Evolutionary conservation across 192 early-diverging fungal species (phyloP).

Genomic region (Lunasporangiospora selenospora): DNA sequence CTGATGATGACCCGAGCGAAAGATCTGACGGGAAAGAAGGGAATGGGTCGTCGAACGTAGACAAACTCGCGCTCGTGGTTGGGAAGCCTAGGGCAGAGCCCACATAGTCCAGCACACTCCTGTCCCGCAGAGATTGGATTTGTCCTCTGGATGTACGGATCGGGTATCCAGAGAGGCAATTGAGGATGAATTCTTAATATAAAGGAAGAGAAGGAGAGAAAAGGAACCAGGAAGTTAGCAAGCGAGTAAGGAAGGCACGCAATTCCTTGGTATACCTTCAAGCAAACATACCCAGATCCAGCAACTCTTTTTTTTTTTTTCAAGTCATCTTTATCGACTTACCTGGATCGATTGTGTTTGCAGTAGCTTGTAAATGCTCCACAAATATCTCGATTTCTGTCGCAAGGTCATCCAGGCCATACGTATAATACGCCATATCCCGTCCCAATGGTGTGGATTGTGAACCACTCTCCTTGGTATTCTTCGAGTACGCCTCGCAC

Average conservation of each 20-base stretch:
- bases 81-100: constrained; percentile 16
- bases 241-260: too few species aligned
- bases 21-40: not conserved
- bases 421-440: constrained; percentile 31
- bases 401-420: constrained; percentile 24
- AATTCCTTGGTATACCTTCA: too few species aligned
- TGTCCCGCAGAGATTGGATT: constrained; percentile 10
- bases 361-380: constrained; percentile 3
- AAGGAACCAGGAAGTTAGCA: not conserved
- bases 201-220: not conserved
- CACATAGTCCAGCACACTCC: constrained; percentile 24
- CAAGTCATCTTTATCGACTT: too few species aligned
- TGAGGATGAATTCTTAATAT: constrained; percentile 12
- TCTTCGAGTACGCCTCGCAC: constrained; percentile 12
- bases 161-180: constrained; percentile 21
- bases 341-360: constrained; percentile 15
- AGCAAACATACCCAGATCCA: too few species aligned
- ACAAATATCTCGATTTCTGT: constrained; percentile 21
- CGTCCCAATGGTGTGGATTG: constrained; percentile 12
- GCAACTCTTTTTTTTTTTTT: too few species aligned
- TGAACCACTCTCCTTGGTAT: not conserved
- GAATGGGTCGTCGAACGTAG: too few species aligned
- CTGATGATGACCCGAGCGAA: too few species aligned
- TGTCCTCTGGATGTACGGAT: constrained; percentile 5
- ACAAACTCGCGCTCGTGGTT: not conserved